phyloP scores from a whole-genome alignment of 2,329 filamentous ascomycete genomes.

The Xylariaceae sp. region DNA sequence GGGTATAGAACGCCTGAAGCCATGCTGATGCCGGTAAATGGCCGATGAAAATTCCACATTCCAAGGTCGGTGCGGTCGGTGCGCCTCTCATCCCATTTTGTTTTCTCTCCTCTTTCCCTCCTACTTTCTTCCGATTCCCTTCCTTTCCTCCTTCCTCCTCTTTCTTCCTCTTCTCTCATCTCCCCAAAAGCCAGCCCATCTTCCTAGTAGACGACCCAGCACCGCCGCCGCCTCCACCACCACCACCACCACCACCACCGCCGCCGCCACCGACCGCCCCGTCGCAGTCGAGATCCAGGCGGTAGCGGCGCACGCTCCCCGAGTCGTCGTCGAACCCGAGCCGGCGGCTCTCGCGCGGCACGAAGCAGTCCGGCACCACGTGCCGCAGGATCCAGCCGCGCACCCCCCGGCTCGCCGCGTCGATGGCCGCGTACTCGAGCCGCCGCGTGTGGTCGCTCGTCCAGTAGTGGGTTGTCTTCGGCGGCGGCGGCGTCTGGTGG shows the following conservation, averaged over 20 bases:
- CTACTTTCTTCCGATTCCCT: too few relatives aligned
- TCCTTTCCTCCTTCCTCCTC: too few relatives aligned
- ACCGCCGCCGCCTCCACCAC: too few relatives aligned
- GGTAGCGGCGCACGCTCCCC: conserved; percentile 56
- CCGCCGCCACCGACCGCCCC: conserved; percentile 20
- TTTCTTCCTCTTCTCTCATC: too few relatives aligned
- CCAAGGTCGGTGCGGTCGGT: too few relatives aligned
- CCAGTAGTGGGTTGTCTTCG: conserved; percentile 59
- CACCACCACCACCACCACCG: too few relatives aligned
- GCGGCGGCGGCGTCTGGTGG: conserved; percentile 40
- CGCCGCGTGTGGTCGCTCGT: conserved; percentile 55
- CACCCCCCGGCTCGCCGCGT: conserved; percentile 52
- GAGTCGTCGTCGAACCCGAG: conserved; percentile 54
- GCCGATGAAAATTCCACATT: too few relatives aligned
- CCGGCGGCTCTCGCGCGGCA: conserved; percentile 39
- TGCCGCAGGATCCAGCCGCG: conserved; percentile 52
- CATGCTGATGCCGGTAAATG: conserved; percentile 18
- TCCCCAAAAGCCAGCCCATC: conserved; percentile 23
- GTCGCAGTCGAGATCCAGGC: conserved; percentile 48
- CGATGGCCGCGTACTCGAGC: conserved; percentile 60
- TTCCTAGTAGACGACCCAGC: too few relatives aligned
- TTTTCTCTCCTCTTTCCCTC: too few relatives aligned
- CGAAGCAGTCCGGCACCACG: conserved; percentile 54
- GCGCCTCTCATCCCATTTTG: too few relatives aligned
- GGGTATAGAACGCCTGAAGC: conserved; percentile 23